Base-by-base conservation (phyloP, 805 yeast species). In the Yarrowia yakushimensis region DNA sequence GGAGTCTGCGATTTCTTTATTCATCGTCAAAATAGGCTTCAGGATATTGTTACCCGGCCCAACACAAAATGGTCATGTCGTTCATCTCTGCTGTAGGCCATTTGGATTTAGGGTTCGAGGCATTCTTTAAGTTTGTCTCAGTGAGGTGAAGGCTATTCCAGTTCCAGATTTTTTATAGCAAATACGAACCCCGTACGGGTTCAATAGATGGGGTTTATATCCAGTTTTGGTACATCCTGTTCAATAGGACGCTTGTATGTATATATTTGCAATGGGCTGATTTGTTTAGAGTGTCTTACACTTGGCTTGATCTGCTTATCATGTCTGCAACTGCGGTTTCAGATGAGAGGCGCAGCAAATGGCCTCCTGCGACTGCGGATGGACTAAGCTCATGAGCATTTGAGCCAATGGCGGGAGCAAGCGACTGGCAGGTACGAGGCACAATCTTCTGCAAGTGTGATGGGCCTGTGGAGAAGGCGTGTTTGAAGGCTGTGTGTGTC, bases 341-440 rank as follows among this genome's bases (percentile, higher is more conserved):
- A 45, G 52, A 30, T 45, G 25, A 18, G 52, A 45, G 52, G 52
- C 52, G 52, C 52, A 45, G 52, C 52, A 45, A 12, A 18, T 9
- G 17, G 34, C 22, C 22, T 43, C 34, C 50, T 23, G 23, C 18
- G 11, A 7, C 50, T 27, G 31, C 23, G 17, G 50, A 34, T 28
- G 18, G 52, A 20, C 52, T 45, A 45, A 45, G 13, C 52, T 17
- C 18, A 45, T 30, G 36, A 45, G 25, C 18, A 45, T 45, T 45
- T 30, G 52, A n/a, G 52, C 52, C 52, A 45, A 45, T 45, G 36
- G 13, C 52, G 52, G 52, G 36, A 45, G 52, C 52, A 20, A 30
- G 36, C 7, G 30, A 30, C 25, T 28, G 52, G 52, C 52, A 45
- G 52, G 52, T 30, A 45, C 36, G 52, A 45, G 20, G 52, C 52